Base-by-base conservation (phyloP, 2,329 filamentous ascomycete genomes). In the Verticillium zaregamsianum region DNA sequence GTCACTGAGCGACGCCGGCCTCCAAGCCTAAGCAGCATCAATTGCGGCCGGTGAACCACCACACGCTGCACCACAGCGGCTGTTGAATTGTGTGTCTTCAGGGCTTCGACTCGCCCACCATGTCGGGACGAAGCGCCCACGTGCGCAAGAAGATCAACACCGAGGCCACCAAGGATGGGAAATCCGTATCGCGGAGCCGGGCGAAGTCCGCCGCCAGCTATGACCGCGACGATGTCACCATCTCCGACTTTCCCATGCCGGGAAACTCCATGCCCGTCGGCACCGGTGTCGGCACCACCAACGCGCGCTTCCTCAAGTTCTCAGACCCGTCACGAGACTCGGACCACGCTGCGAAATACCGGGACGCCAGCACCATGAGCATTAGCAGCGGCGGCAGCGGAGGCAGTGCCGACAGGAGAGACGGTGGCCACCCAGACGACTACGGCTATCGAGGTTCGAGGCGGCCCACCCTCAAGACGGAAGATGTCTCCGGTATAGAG, bases 61-160 rank as follows among this genome's bases (percentile, higher is more conserved):
- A 12, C n/a, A 12, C 45, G 9, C 11, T 20, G n/a, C n/a, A n/a
- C 45, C n/a, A n/a, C 45, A 49, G 45, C 3, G 6, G 23, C n/a
- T 9, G 45, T 35, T 35, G 14, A 14, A 23, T 23, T 49, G n/a
- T 23, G n/a, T 23, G 45, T 7, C 45, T 23, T 14, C 45, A 23
- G 45, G 45, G 45, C 45, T 49, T 49, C 45, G 20, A 49, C 45
- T 49, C 55, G 7, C 25, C 55, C 63, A 72, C 60, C 64, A 86
- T 86, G 84, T 86, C 84, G 7, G 83, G 82, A 63, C 77, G 84
- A 61, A 86, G 83, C 71, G 84, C 83, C 35, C 79, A 83, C 66
- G 83, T 84, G 69, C 81, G 84, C 68, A 85, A 85, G 70, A 85
- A 84, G 74, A 84, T 82, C 65, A 82, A 79, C 0, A 59, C n/a